Percentiles rank a stretch among this genome's conserved stretches.
Evolutionary conservation across 306 rosid genomes (phyloP).

Genomic region (Acacia crassicarpa): DNA sequence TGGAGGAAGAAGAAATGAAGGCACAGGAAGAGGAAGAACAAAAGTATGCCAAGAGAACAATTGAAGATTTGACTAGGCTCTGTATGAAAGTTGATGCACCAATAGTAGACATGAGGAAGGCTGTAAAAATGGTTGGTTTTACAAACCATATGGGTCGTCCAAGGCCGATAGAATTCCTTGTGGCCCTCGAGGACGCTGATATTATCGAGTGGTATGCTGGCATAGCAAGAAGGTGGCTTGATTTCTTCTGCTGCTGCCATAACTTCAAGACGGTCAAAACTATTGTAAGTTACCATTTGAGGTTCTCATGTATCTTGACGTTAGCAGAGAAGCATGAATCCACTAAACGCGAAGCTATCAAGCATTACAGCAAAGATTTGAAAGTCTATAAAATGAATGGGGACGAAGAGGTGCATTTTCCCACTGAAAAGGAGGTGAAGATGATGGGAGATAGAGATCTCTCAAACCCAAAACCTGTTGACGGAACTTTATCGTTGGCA

Average conservation of each 20-base stretch:
- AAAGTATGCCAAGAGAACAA: constrained; percentile 62
- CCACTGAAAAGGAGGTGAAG: constrained; percentile 82
- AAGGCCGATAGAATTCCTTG: constrained; percentile 61
- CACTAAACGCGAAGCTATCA: constrained; percentile 72
- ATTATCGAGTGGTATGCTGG: constrained; percentile 90
- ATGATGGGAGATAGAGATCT: constrained; percentile 90
- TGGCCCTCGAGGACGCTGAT: constrained; percentile 77
- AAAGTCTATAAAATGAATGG: constrained; percentile 65
- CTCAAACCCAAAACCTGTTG: constrained; percentile 82
- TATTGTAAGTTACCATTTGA: constrained; percentile 76
- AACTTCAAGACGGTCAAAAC: constrained; percentile 85
- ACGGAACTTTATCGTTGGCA: constrained; percentile 66
- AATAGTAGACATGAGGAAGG: constrained; percentile 60
- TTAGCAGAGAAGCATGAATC: constrained; percentile 91
- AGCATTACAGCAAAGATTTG: constrained; percentile 83
- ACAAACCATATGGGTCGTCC: constrained; percentile 93
- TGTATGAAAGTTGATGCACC: constrained; percentile 89
- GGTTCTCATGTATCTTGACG: constrained; percentile 90
- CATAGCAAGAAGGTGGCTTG: constrained; percentile 85
- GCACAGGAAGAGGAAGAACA: constrained; percentile 63
- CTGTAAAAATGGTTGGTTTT: constrained; percentile 76
- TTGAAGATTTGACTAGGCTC: constrained; percentile 80
- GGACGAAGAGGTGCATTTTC: constrained; percentile 70
- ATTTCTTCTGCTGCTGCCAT: constrained; percentile 83
- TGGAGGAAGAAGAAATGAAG: constrained; percentile 67